A percentile compares a stretch with the other conserved stretches of the same genome.
phyloP scores from a whole-genome alignment of 208 protist species.

The Trichomonas vaginalis region DNA sequence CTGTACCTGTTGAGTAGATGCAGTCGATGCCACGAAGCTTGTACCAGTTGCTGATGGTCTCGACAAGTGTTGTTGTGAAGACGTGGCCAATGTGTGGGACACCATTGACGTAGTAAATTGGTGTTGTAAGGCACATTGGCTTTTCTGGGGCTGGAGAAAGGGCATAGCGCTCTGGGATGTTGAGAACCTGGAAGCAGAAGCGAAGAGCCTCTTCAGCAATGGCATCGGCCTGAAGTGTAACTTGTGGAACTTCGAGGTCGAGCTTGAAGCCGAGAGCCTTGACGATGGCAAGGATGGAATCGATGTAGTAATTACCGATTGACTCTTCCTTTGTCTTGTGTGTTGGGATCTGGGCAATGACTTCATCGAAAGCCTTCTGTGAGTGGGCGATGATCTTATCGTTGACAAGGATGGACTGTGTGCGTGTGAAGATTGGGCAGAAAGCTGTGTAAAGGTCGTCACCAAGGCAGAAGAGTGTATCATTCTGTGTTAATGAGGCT shows the following conservation, averaged over 20 bases:
- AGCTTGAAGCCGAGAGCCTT: background rate
- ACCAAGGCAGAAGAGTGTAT: background rate
- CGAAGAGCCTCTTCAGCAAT: background rate
- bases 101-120: conserved; percentile 52
- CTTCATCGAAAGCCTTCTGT: background rate
- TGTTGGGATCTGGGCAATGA: background rate
- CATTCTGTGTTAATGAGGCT: background rate
- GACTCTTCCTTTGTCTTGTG: background rate
- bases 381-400: background rate
- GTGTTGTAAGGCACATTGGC: conserved; percentile 39
- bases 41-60: conserved; percentile 46
- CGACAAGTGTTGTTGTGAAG: conserved; percentile 54
- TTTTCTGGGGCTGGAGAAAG: background rate
- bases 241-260: too few species aligned
- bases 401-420: background rate
- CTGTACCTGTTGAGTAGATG: conserved; percentile 81
- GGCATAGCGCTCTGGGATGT: background rate
- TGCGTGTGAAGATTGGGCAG: background rate
- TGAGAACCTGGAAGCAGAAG: background rate
- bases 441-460: background rate
- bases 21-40: conserved; percentile 57
- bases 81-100: conserved; percentile 60
- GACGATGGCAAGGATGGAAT: background rate
- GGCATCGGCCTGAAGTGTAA: background rate
- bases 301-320: background rate